Conservation (phyloP, 192 early-diverging fungal genomes). For the Gonapodya prolifera region DNA sequence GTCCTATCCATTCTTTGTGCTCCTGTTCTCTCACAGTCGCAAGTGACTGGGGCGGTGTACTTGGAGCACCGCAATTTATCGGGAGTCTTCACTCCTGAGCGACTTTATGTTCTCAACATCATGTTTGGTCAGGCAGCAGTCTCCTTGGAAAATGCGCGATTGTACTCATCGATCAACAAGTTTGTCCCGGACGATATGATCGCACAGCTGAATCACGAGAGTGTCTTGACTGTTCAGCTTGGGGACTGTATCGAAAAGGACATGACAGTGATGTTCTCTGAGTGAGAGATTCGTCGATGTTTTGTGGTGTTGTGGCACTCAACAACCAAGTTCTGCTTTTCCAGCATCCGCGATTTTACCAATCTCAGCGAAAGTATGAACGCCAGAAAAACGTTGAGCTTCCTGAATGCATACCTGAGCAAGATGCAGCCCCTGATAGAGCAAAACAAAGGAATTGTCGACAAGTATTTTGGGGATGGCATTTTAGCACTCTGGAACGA, state of each 20-base stretch:
- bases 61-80: not conserved
- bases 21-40: not conserved
- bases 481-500: slow-evolving; percentile 1
- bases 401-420: slow-evolving; percentile 2
- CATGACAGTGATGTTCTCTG: slow-evolving; percentile 2
- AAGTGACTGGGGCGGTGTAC: not conserved
- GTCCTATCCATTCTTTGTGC: not conserved
- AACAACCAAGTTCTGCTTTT: not conserved
- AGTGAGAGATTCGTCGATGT: not conserved
- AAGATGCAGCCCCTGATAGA: slow-evolving; percentile 1
- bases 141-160: not conserved
- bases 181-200: slow-evolving; percentile 6
- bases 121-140: slow-evolving; percentile 1
- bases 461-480: slow-evolving; percentile 6
- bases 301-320: not conserved
- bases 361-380: not conserved
- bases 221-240: not conserved
- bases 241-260: slow-evolving; percentile 2
- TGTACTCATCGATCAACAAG: slow-evolving; percentile 5
- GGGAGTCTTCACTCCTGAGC: slow-evolving; percentile 1
- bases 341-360: slow-evolving; percentile 1
- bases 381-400: not conserved
- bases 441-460: not conserved
- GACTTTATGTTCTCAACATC: slow-evolving; percentile 4
- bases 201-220: not conserved